These are phyloP conservation scores for Verticillium longisporum DNA, from an alignment of 2,329 filamentous ascomycete species.

Conservation along the genomic window DNA sequence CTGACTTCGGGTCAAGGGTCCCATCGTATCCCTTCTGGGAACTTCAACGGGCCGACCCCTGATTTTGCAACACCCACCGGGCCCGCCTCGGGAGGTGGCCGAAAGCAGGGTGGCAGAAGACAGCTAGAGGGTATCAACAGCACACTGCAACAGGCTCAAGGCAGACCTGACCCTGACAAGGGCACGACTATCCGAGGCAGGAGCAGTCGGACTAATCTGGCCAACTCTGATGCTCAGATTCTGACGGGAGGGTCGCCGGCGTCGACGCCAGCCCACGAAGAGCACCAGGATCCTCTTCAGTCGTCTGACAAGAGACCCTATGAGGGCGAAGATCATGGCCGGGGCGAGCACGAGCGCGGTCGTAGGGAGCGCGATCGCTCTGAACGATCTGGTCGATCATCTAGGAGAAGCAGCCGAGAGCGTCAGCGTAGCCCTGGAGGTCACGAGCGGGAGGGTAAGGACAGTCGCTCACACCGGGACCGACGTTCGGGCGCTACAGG, in stretches of 20 bases:
- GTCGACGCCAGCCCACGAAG: conserved; percentile 37
- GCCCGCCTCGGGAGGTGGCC: conserved; percentile 22
- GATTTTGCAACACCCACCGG: conserved; percentile 22
- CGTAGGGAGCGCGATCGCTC: conserved; percentile 36
- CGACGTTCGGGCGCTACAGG: conserved; percentile 18
- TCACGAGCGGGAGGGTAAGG: conserved; percentile 37
- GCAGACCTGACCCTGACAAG: conserved; percentile 19
- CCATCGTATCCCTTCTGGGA: not conserved
- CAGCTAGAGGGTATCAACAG: conserved; percentile 55
- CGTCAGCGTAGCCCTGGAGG: conserved; percentile 39
- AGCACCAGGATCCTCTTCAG: conserved; percentile 38
- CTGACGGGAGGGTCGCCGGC: conserved; percentile 46
- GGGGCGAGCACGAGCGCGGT: conserved; percentile 35
- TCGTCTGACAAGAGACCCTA: conserved; percentile 23
- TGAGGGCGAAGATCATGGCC: conserved; percentile 29
- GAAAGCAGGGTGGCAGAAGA: conserved; percentile 35
- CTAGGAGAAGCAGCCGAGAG: conserved; percentile 32
- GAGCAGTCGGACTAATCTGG: conserved; percentile 36
- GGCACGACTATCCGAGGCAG: conserved; percentile 26
- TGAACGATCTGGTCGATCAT: conserved; percentile 23
- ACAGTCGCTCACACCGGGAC: conserved; percentile 37
- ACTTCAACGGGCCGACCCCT: not conserved
- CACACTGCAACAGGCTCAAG: conserved; percentile 44
- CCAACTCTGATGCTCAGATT: conserved; percentile 49
- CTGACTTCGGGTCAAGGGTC: not conserved